phyloP scores from a whole-genome alignment of 768 basidiomycete genomes.

The Boletus speciosus region DNA sequence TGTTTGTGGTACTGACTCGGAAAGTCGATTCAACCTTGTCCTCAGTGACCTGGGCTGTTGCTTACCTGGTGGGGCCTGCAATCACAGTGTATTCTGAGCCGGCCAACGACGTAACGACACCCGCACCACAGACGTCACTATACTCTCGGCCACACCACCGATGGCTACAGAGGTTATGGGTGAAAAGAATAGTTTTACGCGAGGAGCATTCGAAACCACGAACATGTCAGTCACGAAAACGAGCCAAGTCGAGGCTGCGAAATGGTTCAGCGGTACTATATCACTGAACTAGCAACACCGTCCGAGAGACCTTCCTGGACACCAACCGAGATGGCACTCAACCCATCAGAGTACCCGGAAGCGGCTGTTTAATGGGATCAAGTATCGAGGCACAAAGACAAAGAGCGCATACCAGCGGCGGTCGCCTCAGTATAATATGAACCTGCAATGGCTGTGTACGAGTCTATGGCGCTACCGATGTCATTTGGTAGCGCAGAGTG shows the following conservation, averaged over 20 bases:
- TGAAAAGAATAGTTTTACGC: background rate
- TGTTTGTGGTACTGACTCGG: slow-evolving; percentile 13
- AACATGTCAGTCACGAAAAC: slow-evolving; percentile 24
- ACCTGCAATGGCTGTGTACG: slow-evolving; percentile 36
- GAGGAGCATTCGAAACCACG: slow-evolving; percentile 2
- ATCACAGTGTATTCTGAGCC: slow-evolving; percentile 54
- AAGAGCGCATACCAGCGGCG: slow-evolving; percentile 13
- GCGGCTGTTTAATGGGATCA: slow-evolving; percentile 4
- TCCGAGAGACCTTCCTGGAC: slow-evolving; percentile 19
- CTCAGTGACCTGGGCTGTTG: background rate
- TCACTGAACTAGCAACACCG: background rate
- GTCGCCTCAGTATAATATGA: slow-evolving; percentile 31
- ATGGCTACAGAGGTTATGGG: slow-evolving; percentile 37
- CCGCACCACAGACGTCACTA: slow-evolving; percentile 48
- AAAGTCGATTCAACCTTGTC: background rate
- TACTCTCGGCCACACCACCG: slow-evolving; percentile 49
- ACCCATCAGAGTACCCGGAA: slow-evolving; percentile 14
- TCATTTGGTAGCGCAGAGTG: slow-evolving; percentile 5
- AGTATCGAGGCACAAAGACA: background rate
- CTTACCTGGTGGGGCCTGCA: slow-evolving; percentile 15
- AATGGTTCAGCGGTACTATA: background rate
- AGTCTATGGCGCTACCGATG: slow-evolving; percentile 40
- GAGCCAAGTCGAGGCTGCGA: slow-evolving; percentile 19
- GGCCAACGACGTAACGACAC: slow-evolving; percentile 46
- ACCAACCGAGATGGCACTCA: slow-evolving; percentile 16